Percentiles rank a stretch among this genome's conserved stretches.
Evolutionary conservation across 2,329 filamentous ascomycete species (phyloP).

Genomic region (Aspergillus cejpii): DNA sequence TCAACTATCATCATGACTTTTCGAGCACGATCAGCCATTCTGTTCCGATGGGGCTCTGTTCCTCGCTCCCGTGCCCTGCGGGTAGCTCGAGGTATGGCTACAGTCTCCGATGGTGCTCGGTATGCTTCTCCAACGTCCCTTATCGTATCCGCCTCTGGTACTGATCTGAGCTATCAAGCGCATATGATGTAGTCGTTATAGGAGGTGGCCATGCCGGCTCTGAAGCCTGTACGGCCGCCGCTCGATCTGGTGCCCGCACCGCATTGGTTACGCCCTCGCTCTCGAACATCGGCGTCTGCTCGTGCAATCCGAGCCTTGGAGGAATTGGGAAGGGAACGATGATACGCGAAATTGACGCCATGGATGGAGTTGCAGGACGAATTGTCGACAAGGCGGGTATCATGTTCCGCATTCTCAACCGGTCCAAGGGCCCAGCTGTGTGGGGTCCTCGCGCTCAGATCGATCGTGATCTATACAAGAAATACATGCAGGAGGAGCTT

Average conservation of each 20-base stretch:
- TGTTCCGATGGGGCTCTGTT: conserved; percentile 24
- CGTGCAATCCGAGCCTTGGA: conserved; percentile 93
- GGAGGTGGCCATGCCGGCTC: conserved; percentile 93
- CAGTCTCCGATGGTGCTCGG: conserved; percentile 34
- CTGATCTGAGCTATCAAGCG: conserved; percentile 39
- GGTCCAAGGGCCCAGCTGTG: conserved; percentile 84
- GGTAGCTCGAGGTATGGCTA: conserved; percentile 33
- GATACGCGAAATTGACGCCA: conserved; percentile 85
- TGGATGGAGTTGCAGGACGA: conserved; percentile 81
- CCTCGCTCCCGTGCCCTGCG: conserved; percentile 17
- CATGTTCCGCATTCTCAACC: conserved; percentile 87
- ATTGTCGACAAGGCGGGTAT: conserved; percentile 90
- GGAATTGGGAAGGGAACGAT: conserved; percentile 99
- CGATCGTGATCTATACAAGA: conserved; percentile 80
- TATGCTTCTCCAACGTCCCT: conserved; percentile 18
- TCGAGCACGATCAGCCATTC: conserved; percentile 25
- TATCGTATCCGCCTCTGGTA: not conserved
- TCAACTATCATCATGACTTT: conserved; percentile 30
- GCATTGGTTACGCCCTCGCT: conserved; percentile 82
- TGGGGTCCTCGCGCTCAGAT: conserved; percentile 98
- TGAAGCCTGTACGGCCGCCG: conserved; percentile 86
- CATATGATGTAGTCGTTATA: conserved; percentile 89
- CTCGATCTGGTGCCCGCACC: conserved; percentile 79
- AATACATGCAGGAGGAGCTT: conserved; percentile 84
- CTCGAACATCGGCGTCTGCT: conserved; percentile 88